A percentile compares a stretch with the other conserved stretches of the same genome.
phyloP scores from a whole-genome alignment of 1,139 yeast genomes.

The Candida glucosophila region DNA sequence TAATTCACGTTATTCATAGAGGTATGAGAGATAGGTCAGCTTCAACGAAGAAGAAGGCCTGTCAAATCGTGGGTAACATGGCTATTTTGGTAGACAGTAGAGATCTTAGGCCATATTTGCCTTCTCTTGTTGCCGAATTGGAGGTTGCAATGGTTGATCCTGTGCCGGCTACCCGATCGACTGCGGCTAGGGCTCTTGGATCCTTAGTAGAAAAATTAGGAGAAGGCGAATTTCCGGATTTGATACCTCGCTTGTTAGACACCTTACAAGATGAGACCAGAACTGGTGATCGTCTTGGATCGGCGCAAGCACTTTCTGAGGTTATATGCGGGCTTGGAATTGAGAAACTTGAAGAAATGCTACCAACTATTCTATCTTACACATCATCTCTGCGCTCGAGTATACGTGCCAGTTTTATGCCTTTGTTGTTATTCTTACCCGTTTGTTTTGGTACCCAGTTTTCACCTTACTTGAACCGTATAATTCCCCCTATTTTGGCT shows the following conservation, averaged over 20 bases:
- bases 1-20: slow-evolving; percentile 88
- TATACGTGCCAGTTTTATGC: slow-evolving; percentile 90
- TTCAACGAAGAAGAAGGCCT: slow-evolving; percentile 82
- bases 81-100: slow-evolving; percentile 85
- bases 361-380: slow-evolving; percentile 73
- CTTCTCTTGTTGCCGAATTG: slow-evolving; percentile 67
- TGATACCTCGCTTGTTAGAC: slow-evolving; percentile 71
- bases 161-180: slow-evolving; percentile 93
- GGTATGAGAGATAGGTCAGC: slow-evolving; percentile 96
- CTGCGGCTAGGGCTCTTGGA: slow-evolving; percentile 96
- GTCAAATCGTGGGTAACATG: slow-evolving; percentile 98
- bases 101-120: slow-evolving; percentile 79
- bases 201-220: slow-evolving; percentile 94
- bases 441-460: slow-evolving; percentile 91
- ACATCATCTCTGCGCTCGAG: slow-evolving; percentile 59
- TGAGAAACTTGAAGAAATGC: slow-evolving; percentile 74
- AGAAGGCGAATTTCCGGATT: slow-evolving; percentile 89
- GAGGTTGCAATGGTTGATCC: slow-evolving; percentile 98
- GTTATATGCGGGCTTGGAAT: slow-evolving; percentile 89
- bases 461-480: slow-evolving; percentile 76
- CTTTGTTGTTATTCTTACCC: slow-evolving; percentile 80
- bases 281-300: slow-evolving; percentile 90
- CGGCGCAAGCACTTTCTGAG: slow-evolving; percentile 95
- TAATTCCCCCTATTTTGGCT: slow-evolving; percentile 82
- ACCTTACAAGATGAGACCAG: slow-evolving; percentile 74